Evolutionary conservation across 257 asterid species (phyloP), one percentile per base, ranked within the genome.

Genomic region (Ligustrum vulgare): DNA sequence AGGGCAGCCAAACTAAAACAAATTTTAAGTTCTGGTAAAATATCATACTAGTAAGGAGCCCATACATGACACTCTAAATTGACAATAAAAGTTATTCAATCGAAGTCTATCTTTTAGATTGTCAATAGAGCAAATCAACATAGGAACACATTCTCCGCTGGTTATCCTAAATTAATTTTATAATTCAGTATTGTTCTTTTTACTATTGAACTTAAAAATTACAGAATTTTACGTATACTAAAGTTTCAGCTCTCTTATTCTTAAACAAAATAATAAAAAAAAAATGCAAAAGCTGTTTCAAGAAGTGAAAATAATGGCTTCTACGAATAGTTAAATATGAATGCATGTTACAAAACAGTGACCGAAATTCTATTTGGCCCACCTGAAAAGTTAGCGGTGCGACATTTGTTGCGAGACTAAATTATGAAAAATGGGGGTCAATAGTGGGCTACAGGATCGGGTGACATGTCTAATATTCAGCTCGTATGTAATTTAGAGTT

Each of bases 171-270:
- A 25, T 6, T 22, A 60, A 2, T 56, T n/a, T 25, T 22, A 10
- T 23, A 60, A 60, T 22, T 25, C 11, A 25, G 3, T 3, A 8
- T 10, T 34, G 34, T 60, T 18, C 12, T 23, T 58, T 58, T 23
- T 23, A 15, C 34, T 23, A 4, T 45, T 8, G 63, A 41, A 39
- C n/a, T n/a, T 54, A 41, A 66, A 65, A 39, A 70, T 58, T 43
- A 25, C 47, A 5, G 65, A 41, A 56, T 41, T 65, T 11, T n/a
- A 54, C 45, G 16, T 6, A 69, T 69, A 49, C 37, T 47, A 20
- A 35, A 35, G 36, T 80, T 66, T 31, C 77, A 71, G 72, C n/a
- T 47, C 37, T 51, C 86, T 7, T 34, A 20, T 39, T 51, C 25
- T 45, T 58, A 33, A 15, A 20, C 16, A 22, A 23, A 75, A 74